Base-by-base conservation (phyloP, 176 grass and related monocot species). In the Pontederia crassipes region DNA sequence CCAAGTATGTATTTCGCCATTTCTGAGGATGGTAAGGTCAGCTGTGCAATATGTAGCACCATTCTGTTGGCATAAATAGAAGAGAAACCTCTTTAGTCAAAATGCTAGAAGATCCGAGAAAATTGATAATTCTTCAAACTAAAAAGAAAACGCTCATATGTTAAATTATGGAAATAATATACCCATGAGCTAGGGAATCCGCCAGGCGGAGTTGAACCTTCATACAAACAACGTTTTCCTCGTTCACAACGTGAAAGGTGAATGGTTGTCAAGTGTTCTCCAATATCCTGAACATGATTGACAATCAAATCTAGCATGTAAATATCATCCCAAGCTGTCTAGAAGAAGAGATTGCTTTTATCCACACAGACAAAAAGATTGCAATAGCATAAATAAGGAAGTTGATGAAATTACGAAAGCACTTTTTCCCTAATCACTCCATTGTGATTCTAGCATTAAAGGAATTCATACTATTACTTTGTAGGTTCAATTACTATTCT, bases 111-210 rank as follows among this genome's bases (percentile, higher is more conserved):
- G 20, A 51, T 17, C 12, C 27, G 18, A 10, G 27, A 9, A 48
- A 62, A 17, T 56, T 56, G 13, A 55, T 16, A 55, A 55, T 4
- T n/a, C 10, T 15, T 56, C 11, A 13, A 56, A 10, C 16, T 26
- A 69, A 24, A 68, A 8, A 12, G 10, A 18, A 27, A 15, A 54
- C n/a, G 16, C 28, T 13, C 52, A 13, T 49, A 10, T 63, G 64
- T 69, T 62, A 28, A 8, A 7, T 73, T 24, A 49, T 61, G 40
- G 48, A 64, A 82, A 54, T 52, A 57, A 74, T 75, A 75, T 70
- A 98, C 93, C 93, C 93, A 98, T 49, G 80, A 77, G 76, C 83
- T 92, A 46, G 93, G 93, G 69, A 89, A 92, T 63, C 87, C 93
- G 62, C 79, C 79, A 51, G 77, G 79, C 13, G 79, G 84, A 65